Evolutionary conservation across 768 basidiomycete species (phyloP), one percentile per base, ranked within the genome.

Genomic region (Leccinellum luteum): DNA sequence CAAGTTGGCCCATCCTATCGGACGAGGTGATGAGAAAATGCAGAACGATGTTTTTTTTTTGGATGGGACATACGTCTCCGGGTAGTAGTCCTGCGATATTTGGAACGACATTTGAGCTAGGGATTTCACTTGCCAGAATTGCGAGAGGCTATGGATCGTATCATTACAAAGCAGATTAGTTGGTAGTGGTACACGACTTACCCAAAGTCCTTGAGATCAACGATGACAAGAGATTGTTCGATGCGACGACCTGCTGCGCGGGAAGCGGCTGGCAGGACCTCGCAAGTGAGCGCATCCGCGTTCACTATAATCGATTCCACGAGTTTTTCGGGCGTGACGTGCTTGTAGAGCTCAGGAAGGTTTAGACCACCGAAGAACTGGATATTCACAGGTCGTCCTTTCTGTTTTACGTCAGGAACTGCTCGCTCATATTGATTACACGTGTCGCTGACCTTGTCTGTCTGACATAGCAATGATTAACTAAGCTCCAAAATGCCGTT

Each of bases 81-180:
- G 89, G 60, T 79, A 90, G 70, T 87, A 90, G 63, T 89, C 86
- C 69, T 90, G 89, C 2, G 87, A 89, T 55, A 90, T 76, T 62
- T 89, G 87, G 68, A 90, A 87, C 7, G 85, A 82, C 51, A 70
- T 74, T 50, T 82, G 77, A 23, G 79, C 79, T n/a, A 90, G 75
- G 45, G 78, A 73, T 67, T 85, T 88, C 76, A 89, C 84, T 64
- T 89, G 83, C 89, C 89, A 91, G 64, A 90, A 91, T 62, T 88
- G 83, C 38, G 76, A 71, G 48, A 89, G 68, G 14, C 87, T 89
- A 45, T 28, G 43, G 7, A n/a, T 35, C 21, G 38, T 32, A 50
- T 59, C 52, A 47, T 41, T 15, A 9, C 31, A 23, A 31, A 31
- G 38, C 14, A 19, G 3, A 6, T 35, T 45, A 45, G 23, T 52